phyloP scores from a whole-genome alignment of 768 basidiomycete genomes.

The Serendipita vermifera region DNA sequence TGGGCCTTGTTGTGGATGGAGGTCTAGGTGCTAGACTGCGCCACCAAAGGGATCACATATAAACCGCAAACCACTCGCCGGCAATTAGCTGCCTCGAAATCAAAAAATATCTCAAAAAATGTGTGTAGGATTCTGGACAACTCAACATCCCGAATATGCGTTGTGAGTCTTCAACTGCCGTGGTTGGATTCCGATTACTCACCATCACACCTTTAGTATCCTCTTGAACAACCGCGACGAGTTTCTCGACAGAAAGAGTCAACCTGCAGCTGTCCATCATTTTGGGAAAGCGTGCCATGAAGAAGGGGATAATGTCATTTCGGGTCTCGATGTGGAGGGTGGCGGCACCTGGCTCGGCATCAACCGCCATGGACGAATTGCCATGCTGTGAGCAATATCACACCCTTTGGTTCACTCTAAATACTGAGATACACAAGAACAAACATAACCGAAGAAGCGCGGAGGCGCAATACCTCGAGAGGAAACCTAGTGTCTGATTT shows the following conservation, averaged over 20 bases:
- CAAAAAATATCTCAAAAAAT: slow-evolving; percentile 26
- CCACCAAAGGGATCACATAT: neutral
- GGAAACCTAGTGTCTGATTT: slow-evolving; percentile 58
- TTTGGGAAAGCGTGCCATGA: slow-evolving; percentile 29
- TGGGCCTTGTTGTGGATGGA: neutral
- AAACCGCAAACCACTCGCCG: neutral
- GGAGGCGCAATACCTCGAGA: slow-evolving; percentile 43
- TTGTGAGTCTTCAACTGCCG: slow-evolving; percentile 39
- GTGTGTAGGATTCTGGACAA: slow-evolving; percentile 70
- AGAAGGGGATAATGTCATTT: slow-evolving; percentile 37
- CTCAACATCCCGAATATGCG: slow-evolving; percentile 64
- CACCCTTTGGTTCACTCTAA: neutral
- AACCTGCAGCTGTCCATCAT: slow-evolving; percentile 51
- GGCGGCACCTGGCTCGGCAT: slow-evolving; percentile 81
- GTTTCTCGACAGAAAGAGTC: slow-evolving; percentile 50
- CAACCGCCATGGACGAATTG: slow-evolving; percentile 48
- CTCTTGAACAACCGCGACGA: slow-evolving; percentile 71
- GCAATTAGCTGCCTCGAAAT: neutral
- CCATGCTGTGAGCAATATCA: slow-evolving; percentile 45
- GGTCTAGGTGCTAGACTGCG: too few relatives aligned
- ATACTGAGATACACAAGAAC: slow-evolving; percentile 38
- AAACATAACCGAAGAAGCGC: slow-evolving; percentile 64
- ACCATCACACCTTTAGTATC: slow-evolving; percentile 33
- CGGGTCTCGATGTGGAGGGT: slow-evolving; percentile 57
- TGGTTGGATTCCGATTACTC: slow-evolving; percentile 3